Base-by-base conservation (phyloP, 129 eudicot species). In the Oenanthe sinensis region DNA sequence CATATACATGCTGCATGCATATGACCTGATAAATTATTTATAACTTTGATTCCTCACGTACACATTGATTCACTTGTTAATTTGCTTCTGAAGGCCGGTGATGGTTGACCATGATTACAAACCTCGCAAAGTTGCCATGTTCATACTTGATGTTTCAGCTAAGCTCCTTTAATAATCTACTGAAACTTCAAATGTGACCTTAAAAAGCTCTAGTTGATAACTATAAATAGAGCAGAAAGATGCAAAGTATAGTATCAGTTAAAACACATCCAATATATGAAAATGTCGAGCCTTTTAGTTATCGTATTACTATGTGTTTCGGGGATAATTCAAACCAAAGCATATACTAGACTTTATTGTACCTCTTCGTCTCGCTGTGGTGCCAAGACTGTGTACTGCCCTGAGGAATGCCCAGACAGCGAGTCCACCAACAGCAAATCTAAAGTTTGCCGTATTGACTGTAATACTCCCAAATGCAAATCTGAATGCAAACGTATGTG, bases 371-470 rank as follows among this genome's bases (percentile, higher is more conserved):
- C 46, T 39, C 75, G 75, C 47, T 70, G 75, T 39, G 75, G 75
- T 70, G 28, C 46, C 22, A 70, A 70, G 75, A 70, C 48, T 39
- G 43, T 70, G 47, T 36, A 36, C 46, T 70, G 75, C 48, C 22
- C 48, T 7, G 75, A 36, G 46, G 46, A 70, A 39, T 70, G 75
- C 46, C 75, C 75, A 15, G 26, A 39, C 75, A 70, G 75, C n/a
- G 45, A 70, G 5, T 70, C 75, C 48, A 39, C 44, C 43, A 39
- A 70, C 75, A 36, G 46, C 10, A 70, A 70, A 20, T 17, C 75
- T 70, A 70, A 67, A 67, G 75, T 70, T 70, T 70, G 75, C 28
- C 75, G 75, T 70, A 70, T 70, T 8, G 75, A 70, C 75, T 70
- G 75, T 70, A 24, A 70, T 70, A 13, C 48, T 39, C 75, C 75